Evolutionary conservation across 2,329 filamentous ascomycete genomes (phyloP), one percentile per base, ranked within the genome.

Genomic region (Fusarium sp.): DNA sequence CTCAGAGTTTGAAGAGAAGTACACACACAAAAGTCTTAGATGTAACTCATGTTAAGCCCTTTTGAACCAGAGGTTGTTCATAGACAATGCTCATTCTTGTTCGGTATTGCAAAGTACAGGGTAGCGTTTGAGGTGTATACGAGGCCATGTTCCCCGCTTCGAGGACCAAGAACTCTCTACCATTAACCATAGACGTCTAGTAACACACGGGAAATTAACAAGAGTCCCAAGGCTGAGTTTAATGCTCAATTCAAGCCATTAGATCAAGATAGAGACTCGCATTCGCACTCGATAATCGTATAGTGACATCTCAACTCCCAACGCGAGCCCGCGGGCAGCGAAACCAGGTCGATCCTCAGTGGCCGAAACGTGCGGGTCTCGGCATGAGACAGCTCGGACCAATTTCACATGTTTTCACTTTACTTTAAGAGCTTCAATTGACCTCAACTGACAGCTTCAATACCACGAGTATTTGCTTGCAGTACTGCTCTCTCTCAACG

Each of bases 391-490:
- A 65, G 47, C 38, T 41, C 4, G 7, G 35, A n/a, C 13, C 39
- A 35, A 35, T 33, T 70, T 53, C 57, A 66, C 61, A 64, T 65
- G 50, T 44, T 64, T 42, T 47, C 26, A 18, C 35, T 54, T 42
- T 16, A 11, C 38, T 42, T 44, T 38, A 53, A 53, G 24, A 36
- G 33, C 31, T 54, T 58, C 31, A 14, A 30, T 42, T n/a, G 18
- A 22, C 14, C 35, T 59, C 22, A 55, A 57, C 33, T 2, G 11
- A 7, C 4, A 14, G 12, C 7, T n/a, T 15, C 2, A 24, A 38
- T 20, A 45, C 6, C 15, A 14, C 26, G 30, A 12, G 33, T 11
- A 18, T 42, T 12, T 5, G 1, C 12, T 6, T 50, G n/a, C 16
- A 16, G 14, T 26, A 31, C 18, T 30, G 9, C 45, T 24, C 31